phyloP scores from a whole-genome alignment of 495 filamentous ascomycete species.

The Penicillium ucsense region DNA sequence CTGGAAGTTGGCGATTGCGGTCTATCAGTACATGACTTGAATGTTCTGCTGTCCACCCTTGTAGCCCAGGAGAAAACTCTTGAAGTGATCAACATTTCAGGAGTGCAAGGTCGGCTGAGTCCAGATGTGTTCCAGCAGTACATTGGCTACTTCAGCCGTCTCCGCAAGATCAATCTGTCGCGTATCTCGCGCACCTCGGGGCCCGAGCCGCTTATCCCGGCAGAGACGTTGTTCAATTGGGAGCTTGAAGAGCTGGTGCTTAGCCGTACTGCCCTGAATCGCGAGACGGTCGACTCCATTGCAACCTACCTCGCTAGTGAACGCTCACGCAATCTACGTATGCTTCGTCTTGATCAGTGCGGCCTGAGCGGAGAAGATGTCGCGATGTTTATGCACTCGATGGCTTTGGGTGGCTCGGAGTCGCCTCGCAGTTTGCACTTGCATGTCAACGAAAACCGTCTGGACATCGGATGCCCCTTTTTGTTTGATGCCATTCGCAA shows the following conservation, averaged over 20 bases:
- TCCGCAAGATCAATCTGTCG: constrained; percentile 64
- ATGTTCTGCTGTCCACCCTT: constrained; percentile 34
- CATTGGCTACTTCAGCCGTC: constrained; percentile 55
- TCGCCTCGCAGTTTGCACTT: constrained; percentile 61
- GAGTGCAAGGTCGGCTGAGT: constrained; percentile 63
- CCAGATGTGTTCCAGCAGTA: constrained; percentile 52
- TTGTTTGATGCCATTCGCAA: constrained; percentile 60
- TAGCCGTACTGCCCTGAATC: constrained; percentile 54
- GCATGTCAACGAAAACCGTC: constrained; percentile 68
- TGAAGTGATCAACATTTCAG: constrained; percentile 68
- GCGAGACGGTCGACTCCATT: constrained; percentile 46
- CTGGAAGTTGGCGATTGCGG: constrained; percentile 75
- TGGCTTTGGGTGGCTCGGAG: constrained; percentile 40
- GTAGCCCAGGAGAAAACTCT: constrained; percentile 58
- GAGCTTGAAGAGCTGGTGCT: constrained; percentile 64
- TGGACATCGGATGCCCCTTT: constrained; percentile 61
- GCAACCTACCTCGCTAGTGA: constrained; percentile 52
- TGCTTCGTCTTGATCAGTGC: constrained; percentile 69
- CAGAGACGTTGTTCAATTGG: constrained; percentile 63
- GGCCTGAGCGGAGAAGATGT: constrained; percentile 68
- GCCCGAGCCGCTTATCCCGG: constrained; percentile 52
- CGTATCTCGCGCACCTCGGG: constrained; percentile 54
- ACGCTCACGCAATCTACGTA: constrained; percentile 54
- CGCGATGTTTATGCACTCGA: constrained; percentile 67
- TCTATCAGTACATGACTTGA: constrained; percentile 45